Base-by-base conservation (phyloP, 2,329 filamentous ascomycete species). In the Alternaria sp. region DNA sequence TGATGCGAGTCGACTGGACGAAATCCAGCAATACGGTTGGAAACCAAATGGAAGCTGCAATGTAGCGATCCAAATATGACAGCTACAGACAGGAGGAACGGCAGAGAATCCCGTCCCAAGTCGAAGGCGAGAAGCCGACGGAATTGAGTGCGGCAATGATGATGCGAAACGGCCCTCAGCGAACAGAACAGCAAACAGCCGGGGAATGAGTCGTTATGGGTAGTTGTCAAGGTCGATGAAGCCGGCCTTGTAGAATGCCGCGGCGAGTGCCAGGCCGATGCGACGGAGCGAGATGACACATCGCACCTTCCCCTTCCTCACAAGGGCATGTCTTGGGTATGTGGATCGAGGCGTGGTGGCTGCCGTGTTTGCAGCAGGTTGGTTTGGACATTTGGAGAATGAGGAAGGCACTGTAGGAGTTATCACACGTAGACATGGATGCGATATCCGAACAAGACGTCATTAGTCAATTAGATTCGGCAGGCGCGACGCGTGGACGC, bases 401-500 rank as follows among this genome's bases (percentile, higher is more conserved):
- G 19, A 52, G 28, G 49, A 40, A 30, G 30, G 19, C 49, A 52
- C 19, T 3, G n/a, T 52, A 21, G 19, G 49, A 5, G 49, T 52
- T 3, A 32, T 17, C 23, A 7, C 13, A 40, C 36, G 8, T 40
- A 17, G 36, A 2, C 36, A n/a, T 26, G n/a, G 52, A 44, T 15
- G 36, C 52, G 6, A 54, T n/a, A 23, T n/a, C 21, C 23, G 17
- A 44, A 23, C 2, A 46, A 46, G 25, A 56, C 40, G 26, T 28
- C 40, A 46, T 46, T 44, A 15, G n/a, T 44, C 21, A 11, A 28
- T 26, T 26, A 49, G 21, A 25, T 47, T n/a, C 17, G 30, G 43
- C 17, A 28, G 44, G 56, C 60, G 57, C 60, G 56, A 59, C 60
- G 60, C 60, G 60, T 62, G 50, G 56, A 59, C 60, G 56, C 60